Conservation (phyloP, 441 rosid species). For the Pelargonium cotyledonis region DNA sequence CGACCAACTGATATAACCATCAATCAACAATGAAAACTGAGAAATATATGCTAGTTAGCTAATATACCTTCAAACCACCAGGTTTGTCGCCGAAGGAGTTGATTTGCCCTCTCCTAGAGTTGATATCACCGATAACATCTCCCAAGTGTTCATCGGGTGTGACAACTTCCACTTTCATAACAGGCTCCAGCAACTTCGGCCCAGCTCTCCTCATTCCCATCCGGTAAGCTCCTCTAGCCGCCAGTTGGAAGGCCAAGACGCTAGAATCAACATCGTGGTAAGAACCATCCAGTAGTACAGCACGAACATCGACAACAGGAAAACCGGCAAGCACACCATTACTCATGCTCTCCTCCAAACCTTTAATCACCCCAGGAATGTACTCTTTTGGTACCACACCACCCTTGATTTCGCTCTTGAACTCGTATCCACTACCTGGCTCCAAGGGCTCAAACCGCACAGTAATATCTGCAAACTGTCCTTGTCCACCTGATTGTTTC, state of each 20-base stretch:
- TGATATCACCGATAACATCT: slow-evolving; percentile 90
- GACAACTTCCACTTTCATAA: slow-evolving; percentile 90
- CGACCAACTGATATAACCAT: not conserved
- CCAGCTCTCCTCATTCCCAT: slow-evolving; percentile 79
- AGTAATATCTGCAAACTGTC: slow-evolving; percentile 90
- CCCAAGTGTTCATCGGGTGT: slow-evolving; percentile 95
- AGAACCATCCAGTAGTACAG: slow-evolving; percentile 73
- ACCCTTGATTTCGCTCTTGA: slow-evolving; percentile 97
- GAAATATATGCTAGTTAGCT: not conserved
- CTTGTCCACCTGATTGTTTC: slow-evolving; percentile 93
- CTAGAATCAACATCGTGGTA: slow-evolving; percentile 96
- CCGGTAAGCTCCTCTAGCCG: slow-evolving; percentile 89
- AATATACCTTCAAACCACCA: slow-evolving; percentile 77
- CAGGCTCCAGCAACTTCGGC: slow-evolving; percentile 83
- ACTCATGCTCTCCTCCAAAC: slow-evolving; percentile 80
- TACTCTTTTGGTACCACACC: slow-evolving; percentile 86
- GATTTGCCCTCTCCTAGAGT: slow-evolving; percentile 94
- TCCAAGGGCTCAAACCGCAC: slow-evolving; percentile 89
- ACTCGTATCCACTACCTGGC: slow-evolving; percentile 79
- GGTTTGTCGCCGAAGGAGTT: slow-evolving; percentile 90
- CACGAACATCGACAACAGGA: slow-evolving; percentile 85
- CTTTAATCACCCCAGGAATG: slow-evolving; percentile 90
- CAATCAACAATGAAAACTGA: not conserved
- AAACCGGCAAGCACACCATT: slow-evolving; percentile 86
- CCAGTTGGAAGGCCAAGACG: slow-evolving; percentile 88